These are phyloP conservation scores for Cylindrotheca closterium DNA, from an alignment of 108 stramenopile species.

Conservation along the genomic window DNA sequence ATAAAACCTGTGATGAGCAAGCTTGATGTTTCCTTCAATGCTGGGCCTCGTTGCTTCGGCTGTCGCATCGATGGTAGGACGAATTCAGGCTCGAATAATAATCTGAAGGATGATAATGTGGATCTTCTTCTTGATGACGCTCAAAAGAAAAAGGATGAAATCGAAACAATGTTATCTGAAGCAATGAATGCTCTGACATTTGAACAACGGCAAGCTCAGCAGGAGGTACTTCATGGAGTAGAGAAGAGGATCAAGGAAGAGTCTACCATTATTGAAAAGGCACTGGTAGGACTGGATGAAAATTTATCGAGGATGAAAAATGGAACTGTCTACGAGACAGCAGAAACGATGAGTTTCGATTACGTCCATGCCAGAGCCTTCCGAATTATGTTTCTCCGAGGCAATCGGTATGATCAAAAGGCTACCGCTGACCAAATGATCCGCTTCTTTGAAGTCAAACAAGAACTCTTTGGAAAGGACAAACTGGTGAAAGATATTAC, in stretches of 20 bases:
- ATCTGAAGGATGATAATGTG: too few relatives aligned
- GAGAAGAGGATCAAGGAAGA: not conserved
- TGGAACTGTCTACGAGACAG: not conserved
- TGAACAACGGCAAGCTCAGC: not conserved
- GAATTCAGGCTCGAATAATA: too few relatives aligned
- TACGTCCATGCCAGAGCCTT: constrained; percentile 24
- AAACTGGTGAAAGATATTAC: constrained; percentile 22
- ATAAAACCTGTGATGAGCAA: too few relatives aligned
- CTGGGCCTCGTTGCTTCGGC: too few relatives aligned
- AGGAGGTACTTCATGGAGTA: not conserved
- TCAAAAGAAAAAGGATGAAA: too few relatives aligned
- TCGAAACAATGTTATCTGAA: too few relatives aligned
- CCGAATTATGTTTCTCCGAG: constrained; percentile 29
- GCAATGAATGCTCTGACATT: not conserved
- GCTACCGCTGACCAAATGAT: constrained; percentile 20
- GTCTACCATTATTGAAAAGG: not conserved
- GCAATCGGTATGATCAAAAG: constrained; percentile 13
- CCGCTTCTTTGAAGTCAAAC: constrained; percentile 20
- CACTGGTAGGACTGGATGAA: not conserved
- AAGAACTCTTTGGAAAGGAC: constrained; percentile 18
- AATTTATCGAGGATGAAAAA: not conserved
- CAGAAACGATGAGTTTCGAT: not conserved
- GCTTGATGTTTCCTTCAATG: too few relatives aligned
- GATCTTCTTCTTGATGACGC: too few relatives aligned
- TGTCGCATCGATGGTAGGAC: too few relatives aligned